A percentile compares a stretch with the other conserved stretches of the same genome.
Evolutionary conservation across 2,329 filamentous ascomycete species (phyloP).

Genomic region (Pseudogymnoascus sp.): DNA sequence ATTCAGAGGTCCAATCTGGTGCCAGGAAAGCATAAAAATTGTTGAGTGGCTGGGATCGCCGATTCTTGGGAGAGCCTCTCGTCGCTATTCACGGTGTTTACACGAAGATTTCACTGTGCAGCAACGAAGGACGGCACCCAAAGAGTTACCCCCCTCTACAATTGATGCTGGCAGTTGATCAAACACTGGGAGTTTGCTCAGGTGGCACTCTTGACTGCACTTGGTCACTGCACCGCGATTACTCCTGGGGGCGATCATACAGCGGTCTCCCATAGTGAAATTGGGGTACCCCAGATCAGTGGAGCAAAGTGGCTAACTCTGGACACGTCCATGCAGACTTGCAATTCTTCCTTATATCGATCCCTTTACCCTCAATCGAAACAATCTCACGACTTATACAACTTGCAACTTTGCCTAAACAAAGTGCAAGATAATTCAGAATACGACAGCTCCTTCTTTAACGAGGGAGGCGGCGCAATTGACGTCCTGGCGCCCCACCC

Average conservation of each 20-base stretch:
- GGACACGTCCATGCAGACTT: not conserved
- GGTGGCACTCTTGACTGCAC: not conserved
- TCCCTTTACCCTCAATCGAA: not conserved
- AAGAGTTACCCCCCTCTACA: not conserved
- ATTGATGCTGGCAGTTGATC: not conserved
- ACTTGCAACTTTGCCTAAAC: not conserved
- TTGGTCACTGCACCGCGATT: not conserved
- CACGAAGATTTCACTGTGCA: not conserved
- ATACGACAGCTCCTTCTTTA: slow-evolving; percentile 3
- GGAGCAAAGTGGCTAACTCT: slow-evolving; percentile 4
- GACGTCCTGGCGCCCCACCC: slow-evolving; percentile 5
- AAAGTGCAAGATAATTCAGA: not conserved
- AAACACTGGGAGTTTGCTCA: not conserved
- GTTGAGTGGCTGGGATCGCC: not conserved
- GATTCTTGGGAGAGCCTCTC: not conserved
- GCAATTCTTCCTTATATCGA: not conserved
- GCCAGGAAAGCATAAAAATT: not conserved
- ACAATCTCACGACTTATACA: not conserved
- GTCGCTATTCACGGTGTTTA: not conserved
- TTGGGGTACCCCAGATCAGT: slow-evolving; percentile 4
- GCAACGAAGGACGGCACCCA: not conserved
- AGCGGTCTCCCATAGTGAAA: not conserved
- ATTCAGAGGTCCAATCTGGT: not conserved
- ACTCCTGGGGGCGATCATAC: slow-evolving; percentile 2
- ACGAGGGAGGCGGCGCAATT: not conserved